A percentile compares a stretch with the other conserved stretches of the same genome.
Evolutionary conservation across 2,329 filamentous ascomycete species (phyloP).

Genomic region (Fusarium drepaniforme): DNA sequence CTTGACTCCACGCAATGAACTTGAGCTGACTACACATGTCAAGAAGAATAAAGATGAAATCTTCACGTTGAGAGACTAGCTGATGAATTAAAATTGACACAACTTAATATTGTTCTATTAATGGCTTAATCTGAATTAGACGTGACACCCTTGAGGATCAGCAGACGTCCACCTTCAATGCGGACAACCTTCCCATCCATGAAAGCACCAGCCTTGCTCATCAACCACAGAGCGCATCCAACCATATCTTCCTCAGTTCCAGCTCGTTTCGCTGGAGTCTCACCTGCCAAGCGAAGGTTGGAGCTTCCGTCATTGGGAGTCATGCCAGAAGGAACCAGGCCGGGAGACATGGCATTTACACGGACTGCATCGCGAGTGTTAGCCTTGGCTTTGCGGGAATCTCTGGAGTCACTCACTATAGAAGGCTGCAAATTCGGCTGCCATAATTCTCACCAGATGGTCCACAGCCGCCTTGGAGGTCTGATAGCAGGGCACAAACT

Average conservation of each 20-base stretch:
- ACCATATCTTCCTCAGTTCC: neutral
- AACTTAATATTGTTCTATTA: neutral
- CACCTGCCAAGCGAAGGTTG: neutral
- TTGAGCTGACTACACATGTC: too few species aligned
- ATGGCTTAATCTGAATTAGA: neutral
- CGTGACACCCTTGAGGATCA: neutral
- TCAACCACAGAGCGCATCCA: neutral
- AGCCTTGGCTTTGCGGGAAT: accelerated
- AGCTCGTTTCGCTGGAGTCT: neutral
- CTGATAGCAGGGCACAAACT: neutral
- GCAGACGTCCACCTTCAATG: neutral
- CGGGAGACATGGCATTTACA: neutral
- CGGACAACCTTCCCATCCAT: neutral
- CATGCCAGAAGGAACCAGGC: neutral
- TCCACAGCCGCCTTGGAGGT: neutral
- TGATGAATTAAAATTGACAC: neutral
- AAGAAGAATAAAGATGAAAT: too few species aligned
- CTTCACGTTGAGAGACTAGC: neutral
- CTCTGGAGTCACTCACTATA: neutral
- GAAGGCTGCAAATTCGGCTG: neutral
- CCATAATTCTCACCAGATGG: neutral
- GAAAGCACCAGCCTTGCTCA: neutral
- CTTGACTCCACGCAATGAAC: too few species aligned
- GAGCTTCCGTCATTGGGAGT: neutral
- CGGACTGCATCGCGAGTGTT: neutral